Conservation (phyloP, 768 basidiomycete species). For the Boletellus ananas region DNA sequence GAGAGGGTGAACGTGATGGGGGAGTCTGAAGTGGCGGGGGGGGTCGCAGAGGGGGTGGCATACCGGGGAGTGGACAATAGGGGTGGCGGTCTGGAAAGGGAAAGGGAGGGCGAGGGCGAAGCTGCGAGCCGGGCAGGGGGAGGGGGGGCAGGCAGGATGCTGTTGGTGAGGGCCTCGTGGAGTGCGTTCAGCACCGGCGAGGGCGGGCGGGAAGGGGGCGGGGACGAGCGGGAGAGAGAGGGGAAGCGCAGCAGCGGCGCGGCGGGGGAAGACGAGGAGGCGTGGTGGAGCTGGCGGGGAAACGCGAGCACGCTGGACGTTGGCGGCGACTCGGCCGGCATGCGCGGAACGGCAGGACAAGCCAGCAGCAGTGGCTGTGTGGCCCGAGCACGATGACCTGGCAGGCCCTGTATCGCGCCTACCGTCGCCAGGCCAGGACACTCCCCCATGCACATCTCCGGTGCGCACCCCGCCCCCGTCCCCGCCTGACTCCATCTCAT, state of each 20-base stretch:
- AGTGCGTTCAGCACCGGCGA: conserved; percentile 40
- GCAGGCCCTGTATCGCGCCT: conserved; percentile 36
- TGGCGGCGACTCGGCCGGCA: conserved; percentile 3
- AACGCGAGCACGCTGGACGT: neutral
- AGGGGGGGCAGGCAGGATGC: conserved; percentile 38
- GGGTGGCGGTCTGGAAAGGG: conserved; percentile 44
- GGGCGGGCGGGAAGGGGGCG: conserved; percentile 27
- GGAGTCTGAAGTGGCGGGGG: conserved; percentile 38
- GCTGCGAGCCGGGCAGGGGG: conserved; percentile 42
- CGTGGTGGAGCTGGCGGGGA: conserved; percentile 13
- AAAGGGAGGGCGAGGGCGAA: conserved; percentile 26
- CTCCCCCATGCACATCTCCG: conserved; percentile 47
- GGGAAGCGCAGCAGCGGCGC: conserved; percentile 20
- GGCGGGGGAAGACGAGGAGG: conserved; percentile 4
- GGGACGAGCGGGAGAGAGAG: neutral
- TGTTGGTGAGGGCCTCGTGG: conserved; percentile 45
- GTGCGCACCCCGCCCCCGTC: conserved; percentile 23
- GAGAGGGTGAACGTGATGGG: conserved; percentile 10
- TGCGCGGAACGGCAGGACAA: too few species aligned
- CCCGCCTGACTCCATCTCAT: neutral
- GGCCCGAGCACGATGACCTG: too few species aligned
- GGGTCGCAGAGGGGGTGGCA: conserved; percentile 59
- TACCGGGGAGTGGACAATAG: conserved; percentile 54
- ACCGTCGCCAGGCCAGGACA: conserved; percentile 39
- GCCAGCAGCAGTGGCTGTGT: conserved; percentile 17